Conservation (phyloP, 2,329 filamentous ascomycete species). For the Lachnellula occidentalis region DNA sequence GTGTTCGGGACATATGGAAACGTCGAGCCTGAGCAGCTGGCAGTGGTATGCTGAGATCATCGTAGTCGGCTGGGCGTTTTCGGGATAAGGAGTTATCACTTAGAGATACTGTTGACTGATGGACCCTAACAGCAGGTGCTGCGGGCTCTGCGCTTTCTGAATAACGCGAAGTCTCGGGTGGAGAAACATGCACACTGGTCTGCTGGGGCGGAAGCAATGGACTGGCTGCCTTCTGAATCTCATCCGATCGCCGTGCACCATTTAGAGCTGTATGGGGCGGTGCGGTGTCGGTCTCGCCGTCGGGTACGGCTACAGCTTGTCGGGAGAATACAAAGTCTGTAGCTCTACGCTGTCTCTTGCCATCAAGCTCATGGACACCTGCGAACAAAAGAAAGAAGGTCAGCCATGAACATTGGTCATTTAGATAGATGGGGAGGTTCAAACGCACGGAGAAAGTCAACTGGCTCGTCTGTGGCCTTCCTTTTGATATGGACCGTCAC, state of each 20-base stretch:
- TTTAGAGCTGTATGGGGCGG: slow-evolving; percentile 5
- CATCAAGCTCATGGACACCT: slow-evolving; percentile 28
- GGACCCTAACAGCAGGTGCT: too few species aligned
- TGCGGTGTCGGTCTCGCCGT: background rate
- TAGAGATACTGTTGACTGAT: too few species aligned
- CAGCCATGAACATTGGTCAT: background rate
- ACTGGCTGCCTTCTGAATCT: background rate
- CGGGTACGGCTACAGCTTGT: slow-evolving; percentile 14
- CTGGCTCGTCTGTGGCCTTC: slow-evolving; percentile 30
- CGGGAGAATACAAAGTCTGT: slow-evolving; percentile 27
- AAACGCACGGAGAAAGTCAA: slow-evolving; percentile 28
- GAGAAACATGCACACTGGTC: too few species aligned
- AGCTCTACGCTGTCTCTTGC: slow-evolving; percentile 22
- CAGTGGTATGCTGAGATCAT: background rate
- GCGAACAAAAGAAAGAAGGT: background rate
- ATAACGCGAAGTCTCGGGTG: too few species aligned
- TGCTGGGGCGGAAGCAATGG: background rate
- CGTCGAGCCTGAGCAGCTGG: slow-evolving; percentile 37
- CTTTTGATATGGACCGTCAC: slow-evolving; percentile 30
- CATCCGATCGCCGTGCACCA: background rate
- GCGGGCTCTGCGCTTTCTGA: too few species aligned
- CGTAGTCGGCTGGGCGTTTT: background rate
- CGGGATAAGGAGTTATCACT: too few species aligned
- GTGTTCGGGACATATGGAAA: slow-evolving; percentile 48
- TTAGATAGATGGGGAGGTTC: too few species aligned